phyloP scores from a whole-genome alignment of 345 rosid genomes.

The Salix caprea region DNA sequence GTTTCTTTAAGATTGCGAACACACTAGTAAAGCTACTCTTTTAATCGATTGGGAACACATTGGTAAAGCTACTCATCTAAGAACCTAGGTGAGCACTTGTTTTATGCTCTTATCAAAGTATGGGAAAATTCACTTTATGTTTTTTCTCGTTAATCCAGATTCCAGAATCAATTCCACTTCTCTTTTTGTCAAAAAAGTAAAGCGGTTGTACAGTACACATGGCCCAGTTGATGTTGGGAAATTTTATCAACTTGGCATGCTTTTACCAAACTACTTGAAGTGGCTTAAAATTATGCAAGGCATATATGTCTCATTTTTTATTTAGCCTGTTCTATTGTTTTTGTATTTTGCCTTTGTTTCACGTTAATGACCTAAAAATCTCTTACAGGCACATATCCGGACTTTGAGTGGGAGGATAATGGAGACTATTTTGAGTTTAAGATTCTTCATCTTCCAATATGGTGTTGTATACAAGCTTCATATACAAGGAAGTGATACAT shows the following conservation, averaged over 20 bases:
- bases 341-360: neutral
- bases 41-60: no score
- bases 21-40: no score
- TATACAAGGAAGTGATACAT: conserved; percentile 50
- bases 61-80: no score
- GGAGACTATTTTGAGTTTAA: conserved; percentile 75
- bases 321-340: neutral
- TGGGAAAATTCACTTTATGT: neutral
- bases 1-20: no score
- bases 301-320: neutral
- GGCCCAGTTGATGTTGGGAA: neutral
- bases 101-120: no score
- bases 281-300: neutral
- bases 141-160: neutral
- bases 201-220: neutral
- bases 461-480: conserved; percentile 87
- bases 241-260: neutral
- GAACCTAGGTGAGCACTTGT: no score
- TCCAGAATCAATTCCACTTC: neutral
- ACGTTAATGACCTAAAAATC: neutral
- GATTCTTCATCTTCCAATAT: conserved; percentile 91
- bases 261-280: no score
- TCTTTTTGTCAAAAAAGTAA: no score
- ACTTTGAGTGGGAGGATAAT: conserved; percentile 77
- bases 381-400: conserved; percentile 76